phyloP scores from a whole-genome alignment of 2,329 filamentous ascomycete genomes.

The Aspergillus sp. region DNA sequence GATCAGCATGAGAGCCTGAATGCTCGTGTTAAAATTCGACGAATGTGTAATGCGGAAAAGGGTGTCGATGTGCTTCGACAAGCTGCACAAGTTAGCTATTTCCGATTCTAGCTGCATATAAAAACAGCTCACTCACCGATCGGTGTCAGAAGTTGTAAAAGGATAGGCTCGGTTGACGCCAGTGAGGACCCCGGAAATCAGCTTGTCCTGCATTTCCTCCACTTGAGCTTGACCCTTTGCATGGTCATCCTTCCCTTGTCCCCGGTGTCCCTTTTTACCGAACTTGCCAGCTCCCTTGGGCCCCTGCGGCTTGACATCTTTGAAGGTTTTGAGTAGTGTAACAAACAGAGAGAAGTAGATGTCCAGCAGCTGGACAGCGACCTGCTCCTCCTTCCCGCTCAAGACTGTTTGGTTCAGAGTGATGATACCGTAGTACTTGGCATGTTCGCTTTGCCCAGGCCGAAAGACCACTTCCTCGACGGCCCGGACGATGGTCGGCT shows the following conservation, averaged over 20 bases:
- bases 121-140: constrained; percentile 45
- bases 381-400: constrained; percentile 68
- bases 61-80: constrained; percentile 85
- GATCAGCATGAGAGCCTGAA: constrained; percentile 89
- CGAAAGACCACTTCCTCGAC: constrained; percentile 86
- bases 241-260: constrained; percentile 40
- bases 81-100: constrained; percentile 36
- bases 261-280: constrained; percentile 23
- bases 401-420: constrained; percentile 95
- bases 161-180: constrained; percentile 95
- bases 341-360: constrained; percentile 92
- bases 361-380: constrained; percentile 71
- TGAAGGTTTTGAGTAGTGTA: constrained; percentile 59
- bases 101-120: constrained; percentile 1
- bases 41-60: constrained; percentile 95
- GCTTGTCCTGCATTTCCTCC: constrained; percentile 74
- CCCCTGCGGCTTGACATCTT: constrained; percentile 28
- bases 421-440: constrained; percentile 92
- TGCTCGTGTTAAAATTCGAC: constrained; percentile 96
- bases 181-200: constrained; percentile 82
- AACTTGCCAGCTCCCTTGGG: constrained; percentile 29
- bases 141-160: constrained; percentile 73
- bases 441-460: constrained; percentile 75
- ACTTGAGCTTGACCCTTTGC: constrained; percentile 37
- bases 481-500: constrained; percentile 69